Evolutionary conservation across 192 early-diverging fungal species (phyloP).

Genomic region (Gamsiella multidivaricata): DNA sequence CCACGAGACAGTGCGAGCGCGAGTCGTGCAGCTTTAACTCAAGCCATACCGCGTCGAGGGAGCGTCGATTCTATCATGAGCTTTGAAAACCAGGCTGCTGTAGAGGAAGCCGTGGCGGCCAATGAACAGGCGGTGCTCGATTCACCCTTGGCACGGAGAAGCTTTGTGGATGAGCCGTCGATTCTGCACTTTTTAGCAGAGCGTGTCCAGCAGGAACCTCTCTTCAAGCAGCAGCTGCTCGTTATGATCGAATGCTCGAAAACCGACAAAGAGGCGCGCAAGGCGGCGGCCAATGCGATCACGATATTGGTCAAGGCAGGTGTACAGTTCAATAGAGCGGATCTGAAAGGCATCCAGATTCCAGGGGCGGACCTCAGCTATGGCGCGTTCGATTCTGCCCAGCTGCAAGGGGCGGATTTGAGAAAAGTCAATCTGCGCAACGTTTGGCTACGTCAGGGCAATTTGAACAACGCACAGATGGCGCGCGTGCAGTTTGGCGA

Average conservation of each 20-base stretch:
- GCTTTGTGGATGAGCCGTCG: conserved; percentile 6
- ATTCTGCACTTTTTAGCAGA: conserved; percentile 20
- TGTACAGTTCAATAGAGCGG: background rate
- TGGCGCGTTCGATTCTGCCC: conserved; percentile 20
- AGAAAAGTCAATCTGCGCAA: too few relatives aligned
- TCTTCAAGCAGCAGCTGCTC: conserved; percentile 6
- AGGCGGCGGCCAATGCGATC: conserved; percentile 27
- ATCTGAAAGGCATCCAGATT: conserved; percentile 12
- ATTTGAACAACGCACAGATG: conserved; percentile 10
- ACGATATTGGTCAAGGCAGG: conserved; percentile 23
- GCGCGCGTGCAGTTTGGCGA: conserved; percentile 11
- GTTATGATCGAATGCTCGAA: background rate
- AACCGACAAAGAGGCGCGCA: background rate
- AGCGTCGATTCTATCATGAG: background rate
- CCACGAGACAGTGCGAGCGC: background rate
- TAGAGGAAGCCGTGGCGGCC: background rate
- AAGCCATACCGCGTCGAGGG: background rate
- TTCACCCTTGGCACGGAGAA: conserved; percentile 9
- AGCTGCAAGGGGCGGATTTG: conserved; percentile 20
- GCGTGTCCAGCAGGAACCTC: background rate
- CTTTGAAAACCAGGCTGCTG: background rate
- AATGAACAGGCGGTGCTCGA: background rate
- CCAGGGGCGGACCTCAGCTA: conserved; percentile 17
- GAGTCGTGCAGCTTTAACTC: background rate
- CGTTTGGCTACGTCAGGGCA: too few relatives aligned